These are phyloP conservation scores for Pulicaria dysenterica DNA, from an alignment of 129 eudicot genomes.

Conservation along the genomic window DNA sequence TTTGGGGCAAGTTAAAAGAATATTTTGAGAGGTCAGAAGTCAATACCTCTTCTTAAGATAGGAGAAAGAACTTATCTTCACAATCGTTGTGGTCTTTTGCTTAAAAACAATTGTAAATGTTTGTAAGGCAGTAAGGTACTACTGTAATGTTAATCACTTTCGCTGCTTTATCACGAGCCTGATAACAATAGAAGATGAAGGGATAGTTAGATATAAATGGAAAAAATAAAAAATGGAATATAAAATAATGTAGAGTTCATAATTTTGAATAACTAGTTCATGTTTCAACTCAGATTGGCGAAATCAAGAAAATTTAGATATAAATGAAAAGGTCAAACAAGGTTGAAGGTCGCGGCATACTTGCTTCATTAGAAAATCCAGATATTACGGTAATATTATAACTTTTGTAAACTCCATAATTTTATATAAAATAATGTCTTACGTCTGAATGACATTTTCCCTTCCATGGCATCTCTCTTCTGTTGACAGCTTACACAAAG, in stretches of 20 bases:
- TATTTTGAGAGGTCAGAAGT: conserved; percentile 37
- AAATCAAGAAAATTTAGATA: background rate
- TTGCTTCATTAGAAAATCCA: background rate
- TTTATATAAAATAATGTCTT: background rate
- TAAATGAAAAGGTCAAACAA: background rate
- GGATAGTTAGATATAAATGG: conserved; percentile 17
- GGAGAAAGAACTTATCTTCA: conserved; percentile 26
- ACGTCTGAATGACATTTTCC: conserved; percentile 78
- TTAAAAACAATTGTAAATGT: conserved; percentile 32
- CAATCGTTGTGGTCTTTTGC: conserved; percentile 35
- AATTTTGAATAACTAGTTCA: background rate
- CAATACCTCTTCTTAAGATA: conserved; percentile 17
- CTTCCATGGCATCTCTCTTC: conserved; percentile 99
- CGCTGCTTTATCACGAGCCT: conserved; percentile 61
- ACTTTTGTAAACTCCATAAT: background rate
- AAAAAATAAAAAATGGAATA: background rate
- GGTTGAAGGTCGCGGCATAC: background rate
- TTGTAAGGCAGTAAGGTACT: conserved; percentile 20
- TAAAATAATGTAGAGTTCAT: background rate
- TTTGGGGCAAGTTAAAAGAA: conserved; percentile 32
- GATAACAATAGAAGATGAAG: conserved; percentile 30
- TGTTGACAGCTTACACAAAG: conserved; percentile 86
- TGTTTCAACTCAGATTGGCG: background rate
- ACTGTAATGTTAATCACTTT: conserved; percentile 49
- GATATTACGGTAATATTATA: background rate